Evolutionary conservation across 768 basidiomycete species (phyloP), one percentile per base, ranked within the genome.

Genomic region (Podaxis sp.): DNA sequence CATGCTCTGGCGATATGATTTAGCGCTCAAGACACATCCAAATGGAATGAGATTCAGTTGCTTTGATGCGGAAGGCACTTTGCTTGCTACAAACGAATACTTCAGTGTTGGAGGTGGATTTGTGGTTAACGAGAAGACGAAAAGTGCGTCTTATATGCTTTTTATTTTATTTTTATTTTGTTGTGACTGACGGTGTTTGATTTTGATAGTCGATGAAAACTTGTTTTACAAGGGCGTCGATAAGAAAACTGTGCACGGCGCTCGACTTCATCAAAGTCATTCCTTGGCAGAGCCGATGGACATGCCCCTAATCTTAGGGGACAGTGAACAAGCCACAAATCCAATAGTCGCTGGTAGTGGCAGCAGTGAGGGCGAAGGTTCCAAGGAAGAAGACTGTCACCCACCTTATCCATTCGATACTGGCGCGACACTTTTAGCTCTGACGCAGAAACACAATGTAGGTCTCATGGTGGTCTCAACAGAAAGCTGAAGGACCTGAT

Each of bases 91-190:
- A 12, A 98, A 99, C 68, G 92, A 95, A 71, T 99, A 96, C 69
- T 97, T 93, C 71, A 93, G 91, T 59, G 94, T 97, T 54, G 94
- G 95, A 2, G 95, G 95, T 49, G 95, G 95, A 2, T 97, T 96
- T 71, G 95, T 96, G 2, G 94, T 97, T 26, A 97, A 97, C 69
- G 92, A 95, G 44, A 92, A 94, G 73, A 97, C 95, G 1, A 90
- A 95, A 80, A 87, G 92, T 89, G 6, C 5, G 33, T 19, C 19
- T 56, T 17, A 67, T 63, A 69, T 65, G 17, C 9, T 26, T 46
- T 49, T 24, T 9, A 42, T 12, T 33, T 4, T 22, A 22, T 28
- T 61, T 56, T 57, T n/a, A 49, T 49, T 12, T 36, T 8, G 39
- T 12, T 12, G 61, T 17, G 33, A 53, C 5, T 59, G 55, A 28